Evolutionary conservation across 2,329 filamentous ascomycete genomes (phyloP), one percentile per base, ranked within the genome.

Genomic region (Neopestalotiopsis sp.): DNA sequence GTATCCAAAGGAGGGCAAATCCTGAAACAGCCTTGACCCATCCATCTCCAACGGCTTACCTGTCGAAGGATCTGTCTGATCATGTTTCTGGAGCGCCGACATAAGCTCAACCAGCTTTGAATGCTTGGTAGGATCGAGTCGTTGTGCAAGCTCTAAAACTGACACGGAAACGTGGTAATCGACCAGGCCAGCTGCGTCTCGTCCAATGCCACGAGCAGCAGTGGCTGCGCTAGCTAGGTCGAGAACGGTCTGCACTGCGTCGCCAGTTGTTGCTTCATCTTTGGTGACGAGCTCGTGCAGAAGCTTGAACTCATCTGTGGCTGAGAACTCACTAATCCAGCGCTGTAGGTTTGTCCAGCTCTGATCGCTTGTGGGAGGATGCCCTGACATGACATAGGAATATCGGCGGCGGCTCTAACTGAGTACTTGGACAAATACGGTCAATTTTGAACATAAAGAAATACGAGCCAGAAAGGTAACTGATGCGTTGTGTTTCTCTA

Each of bases 1-100:
- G 24, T 65, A 65, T 5, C 62, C 62, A 56, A 65, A 56, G n/a
- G 62, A 65, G 14, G 62, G 62, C 28, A 65, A 40, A 13, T 65
- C 62, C 24, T 14, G n/a, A 9, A 24, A 65, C 2, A 65, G 62
- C 14, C 17, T 56, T 17, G 9, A 7, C 2, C 20, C 40, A 4
- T 65, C 34, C 12, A 52, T 52, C 40, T 32, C 13, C 17, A 65
- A 24, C 20, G 42, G 4, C 38, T 65, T 20, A 14, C 62, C 62
- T 2, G 62, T 65, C 5, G 62, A 9, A 13, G 62, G 62, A 6
- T 49, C 20, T 3, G 17, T 56, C 4, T 13, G 6, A 0, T n/a
- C 12, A 38, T 32, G 7, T 40, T 56, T 52, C 20, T 65, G 42
- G 24, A 65, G 62, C 6, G 3, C 10, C 13, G 20, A 56, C 20